Base-by-base conservation (phyloP, 192 early-diverging fungal species). In the Lobosporangium transversale region DNA sequence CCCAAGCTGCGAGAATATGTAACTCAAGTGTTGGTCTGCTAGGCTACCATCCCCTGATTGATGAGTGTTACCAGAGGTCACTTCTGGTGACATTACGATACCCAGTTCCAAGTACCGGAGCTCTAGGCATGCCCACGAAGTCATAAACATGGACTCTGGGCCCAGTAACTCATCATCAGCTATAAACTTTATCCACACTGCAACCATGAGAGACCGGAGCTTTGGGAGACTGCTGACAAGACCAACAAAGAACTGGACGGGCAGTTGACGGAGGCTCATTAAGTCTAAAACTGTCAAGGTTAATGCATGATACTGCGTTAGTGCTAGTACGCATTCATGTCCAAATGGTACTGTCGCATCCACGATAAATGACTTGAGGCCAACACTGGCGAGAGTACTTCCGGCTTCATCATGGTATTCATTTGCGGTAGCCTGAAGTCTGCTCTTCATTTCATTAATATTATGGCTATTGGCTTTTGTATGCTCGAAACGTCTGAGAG, bases 1-100 rank as follows among this genome's bases (percentile, higher is more conserved):
- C 2, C 56, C 56, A 15, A 58, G 24, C 40, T 58, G 56, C 30
- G 56, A 58, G 45, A 44, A 58, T 12, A 44, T 8, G 18, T 58
- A 58, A 12, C 26, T n/a, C 26, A 45, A 5, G 26, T 1, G 21
- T 3, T 4, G 18, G n/a, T 56, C 35, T 20, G 2, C 20, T 21
- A 56, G 7, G 1, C 33, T 40, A 15, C n/a, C 20, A 21, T 58
- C 20, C 24, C 56, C 9, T n/a, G 54, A 18, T 33, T 32, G 24
- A 36, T 35, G 8, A 31, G 7, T 9, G 23, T 2, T 27, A 8
- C 29, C 30, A 23, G 48, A 6, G 6, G 3, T 32, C 30, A 30
- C n/a, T n/a, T n/a, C n/a, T n/a, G n/a, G n/a, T n/a, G n/a, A n/a
- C n/a, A n/a, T n/a, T n/a, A n/a, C n/a, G n/a, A 53, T 30, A 4